Conservation (phyloP, 768 basidiomycete species). For the Pleurotus tuber-regium region DNA sequence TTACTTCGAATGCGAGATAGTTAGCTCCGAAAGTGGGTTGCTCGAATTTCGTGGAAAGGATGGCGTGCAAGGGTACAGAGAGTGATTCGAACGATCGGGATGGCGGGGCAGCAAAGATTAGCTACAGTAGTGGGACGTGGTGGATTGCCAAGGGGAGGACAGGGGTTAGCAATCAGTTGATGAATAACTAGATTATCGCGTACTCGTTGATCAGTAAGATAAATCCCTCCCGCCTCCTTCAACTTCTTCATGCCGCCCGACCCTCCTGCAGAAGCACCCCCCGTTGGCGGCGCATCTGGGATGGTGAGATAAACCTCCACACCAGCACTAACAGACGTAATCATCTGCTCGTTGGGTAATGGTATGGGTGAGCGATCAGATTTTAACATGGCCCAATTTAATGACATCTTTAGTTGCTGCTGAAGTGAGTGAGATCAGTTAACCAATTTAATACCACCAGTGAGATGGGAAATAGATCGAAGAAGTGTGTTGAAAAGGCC, state of each 20-base stretch:
- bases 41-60: conserved; percentile 69
- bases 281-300: conserved; percentile 49
- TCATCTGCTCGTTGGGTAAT: conserved; percentile 57
- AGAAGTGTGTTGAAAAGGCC: too few species aligned
- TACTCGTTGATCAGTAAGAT: conserved; percentile 75
- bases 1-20: conserved; percentile 63
- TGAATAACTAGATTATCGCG: conserved; percentile 19
- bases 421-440: neutral
- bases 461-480: too few species aligned
- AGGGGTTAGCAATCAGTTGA: neutral
- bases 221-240: conserved; percentile 55
- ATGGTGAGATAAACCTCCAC: conserved; percentile 58
- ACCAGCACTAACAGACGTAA: conserved; percentile 53
- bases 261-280: conserved; percentile 43
- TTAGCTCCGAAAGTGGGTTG: conserved; percentile 75
- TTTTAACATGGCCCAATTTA: conserved; percentile 76
- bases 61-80: conserved; percentile 59
- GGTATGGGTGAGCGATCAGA: conserved; percentile 58
- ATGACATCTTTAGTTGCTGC: conserved; percentile 50
- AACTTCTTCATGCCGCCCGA: conserved; percentile 55
- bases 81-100: conserved; percentile 40
- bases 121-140: conserved; percentile 40
- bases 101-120: conserved; percentile 54
- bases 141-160: neutral
- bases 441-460: too few species aligned